Conservation (phyloP, 495 filamentous ascomycete species). For the Penicillium crystallinum region DNA sequence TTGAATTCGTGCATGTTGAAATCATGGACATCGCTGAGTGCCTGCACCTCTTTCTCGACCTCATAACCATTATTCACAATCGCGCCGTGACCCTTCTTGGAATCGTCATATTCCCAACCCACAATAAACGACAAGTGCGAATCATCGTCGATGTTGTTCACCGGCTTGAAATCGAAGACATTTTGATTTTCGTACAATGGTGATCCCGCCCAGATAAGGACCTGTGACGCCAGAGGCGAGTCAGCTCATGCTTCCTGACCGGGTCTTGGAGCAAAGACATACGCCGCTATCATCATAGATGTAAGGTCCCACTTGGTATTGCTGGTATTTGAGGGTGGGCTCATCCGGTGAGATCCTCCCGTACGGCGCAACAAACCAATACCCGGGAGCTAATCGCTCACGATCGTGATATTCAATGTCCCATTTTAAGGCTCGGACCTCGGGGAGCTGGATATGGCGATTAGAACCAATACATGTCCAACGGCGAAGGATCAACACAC, state of each 20-base stretch:
- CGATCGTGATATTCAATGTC: constrained; percentile 23
- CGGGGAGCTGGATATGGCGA: constrained; percentile 20
- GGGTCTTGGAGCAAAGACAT: background rate
- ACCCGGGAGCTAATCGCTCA: constrained; percentile 27
- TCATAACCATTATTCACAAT: constrained; percentile 34
- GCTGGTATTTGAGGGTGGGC: constrained; percentile 28
- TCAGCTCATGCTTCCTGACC: background rate
- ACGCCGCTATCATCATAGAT: constrained; percentile 41
- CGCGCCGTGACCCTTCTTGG: constrained; percentile 29
- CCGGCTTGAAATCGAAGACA: constrained; percentile 38
- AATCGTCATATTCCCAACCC: constrained; percentile 32
- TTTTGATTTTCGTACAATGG: constrained; percentile 33
- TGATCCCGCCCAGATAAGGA: constrained; percentile 39
- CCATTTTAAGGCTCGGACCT: constrained; percentile 30
- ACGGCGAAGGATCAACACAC: constrained; percentile 12
- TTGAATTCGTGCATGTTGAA: constrained; percentile 52
- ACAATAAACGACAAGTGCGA: constrained; percentile 45
- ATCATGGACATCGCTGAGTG: constrained; percentile 33
- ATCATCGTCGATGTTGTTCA: constrained; percentile 32
- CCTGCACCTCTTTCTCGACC: constrained; percentile 32
- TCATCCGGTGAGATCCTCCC: constrained; percentile 23
- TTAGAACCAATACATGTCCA: background rate
- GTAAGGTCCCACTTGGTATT: constrained; percentile 41
- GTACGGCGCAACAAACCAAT: constrained; percentile 44
- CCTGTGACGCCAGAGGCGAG: constrained; percentile 14